phyloP scores from a whole-genome alignment of 2,329 filamentous ascomycete genomes.

The Aspergillus puulaauensis region DNA sequence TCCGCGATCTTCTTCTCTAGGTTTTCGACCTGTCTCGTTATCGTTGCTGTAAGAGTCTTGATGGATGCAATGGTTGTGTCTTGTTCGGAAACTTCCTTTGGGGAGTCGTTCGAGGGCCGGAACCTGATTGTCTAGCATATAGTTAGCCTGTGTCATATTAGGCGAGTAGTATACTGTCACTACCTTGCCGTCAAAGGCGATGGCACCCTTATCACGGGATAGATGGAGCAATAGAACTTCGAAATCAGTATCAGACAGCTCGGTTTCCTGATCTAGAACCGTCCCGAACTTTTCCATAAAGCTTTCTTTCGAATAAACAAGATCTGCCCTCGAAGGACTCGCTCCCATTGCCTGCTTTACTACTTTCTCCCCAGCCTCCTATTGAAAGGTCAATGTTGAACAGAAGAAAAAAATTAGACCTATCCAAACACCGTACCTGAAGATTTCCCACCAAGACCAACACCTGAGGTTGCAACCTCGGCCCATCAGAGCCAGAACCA shows the following conservation, averaged over 20 bases:
- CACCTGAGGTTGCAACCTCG: conserved; percentile 40
- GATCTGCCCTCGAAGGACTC: conserved; percentile 58
- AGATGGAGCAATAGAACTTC: conserved; percentile 70
- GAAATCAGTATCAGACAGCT: conserved; percentile 64
- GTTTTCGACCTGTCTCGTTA: conserved; percentile 66
- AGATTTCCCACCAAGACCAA: conserved; percentile 57
- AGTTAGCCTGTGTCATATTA: conserved; percentile 16
- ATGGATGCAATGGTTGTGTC: conserved; percentile 81
- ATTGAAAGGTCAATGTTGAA: neutral
- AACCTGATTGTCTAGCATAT: conserved; percentile 69
- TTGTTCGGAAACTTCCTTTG: conserved; percentile 65
- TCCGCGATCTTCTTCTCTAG: conserved; percentile 56
- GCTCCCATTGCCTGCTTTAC: conserved; percentile 44
- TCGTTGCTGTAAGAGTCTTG: conserved; percentile 66
- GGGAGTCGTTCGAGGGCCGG: conserved; percentile 52
- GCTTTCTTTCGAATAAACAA: conserved; percentile 65
- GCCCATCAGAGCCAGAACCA: conserved; percentile 37
- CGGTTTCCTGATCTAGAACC: conserved; percentile 48
- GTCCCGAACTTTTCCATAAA: conserved; percentile 62
- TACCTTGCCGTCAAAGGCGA: conserved; percentile 50
- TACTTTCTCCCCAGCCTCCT: conserved; percentile 58
- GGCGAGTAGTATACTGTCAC: conserved; percentile 8
- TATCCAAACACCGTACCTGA: conserved; percentile 43
- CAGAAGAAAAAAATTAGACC: too few species aligned
- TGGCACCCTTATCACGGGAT: conserved; percentile 61